Percentiles rank a stretch among this genome's conserved stretches.
Evolutionary conservation across 192 early-diverging fungal species (phyloP).

Genomic region (Mortierella antarctica): DNA sequence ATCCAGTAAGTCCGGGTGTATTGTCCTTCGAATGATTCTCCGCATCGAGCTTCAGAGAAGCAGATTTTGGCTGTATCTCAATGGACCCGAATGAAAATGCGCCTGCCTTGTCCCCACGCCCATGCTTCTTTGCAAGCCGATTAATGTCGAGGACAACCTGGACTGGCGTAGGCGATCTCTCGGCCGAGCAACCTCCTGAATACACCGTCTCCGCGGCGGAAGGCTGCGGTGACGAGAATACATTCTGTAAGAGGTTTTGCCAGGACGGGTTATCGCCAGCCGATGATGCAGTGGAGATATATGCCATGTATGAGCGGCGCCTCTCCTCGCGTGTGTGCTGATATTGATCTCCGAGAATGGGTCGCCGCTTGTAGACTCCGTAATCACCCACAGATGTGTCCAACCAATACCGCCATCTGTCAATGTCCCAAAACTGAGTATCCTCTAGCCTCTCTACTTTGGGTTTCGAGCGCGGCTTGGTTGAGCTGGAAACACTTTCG

Average conservation of each 20-base stretch:
- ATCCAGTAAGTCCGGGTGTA: neutral
- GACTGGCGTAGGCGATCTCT: neutral
- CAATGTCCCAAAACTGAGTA: constrained; percentile 42
- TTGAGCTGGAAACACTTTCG: no score
- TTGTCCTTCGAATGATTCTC: neutral
- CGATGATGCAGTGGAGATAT: no score
- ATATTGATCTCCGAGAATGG: neutral
- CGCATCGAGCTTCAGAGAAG: neutral
- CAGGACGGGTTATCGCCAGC: no score
- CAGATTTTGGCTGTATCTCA: constrained; percentile 31
- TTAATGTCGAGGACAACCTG: constrained; percentile 33
- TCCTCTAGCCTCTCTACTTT: constrained; percentile 14
- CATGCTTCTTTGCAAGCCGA: constrained; percentile 18
- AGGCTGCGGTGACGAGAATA: no score
- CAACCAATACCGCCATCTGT: constrained; percentile 49
- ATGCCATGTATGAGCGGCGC: constrained; percentile 3
- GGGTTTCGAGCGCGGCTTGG: neutral
- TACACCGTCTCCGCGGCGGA: no score
- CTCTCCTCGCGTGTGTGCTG: neutral
- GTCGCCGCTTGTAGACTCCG: constrained; percentile 39
- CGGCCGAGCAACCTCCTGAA: constrained; percentile 1
- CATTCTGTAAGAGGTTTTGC: no score
- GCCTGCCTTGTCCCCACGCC: neutral
- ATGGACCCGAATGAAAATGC: constrained; percentile 32
- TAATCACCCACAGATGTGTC: constrained; percentile 15